Percentiles rank a stretch among this genome's conserved stretches.
Evolutionary conservation across 345 rosid genomes (phyloP).

Genomic region (Lepidium africanum): DNA sequence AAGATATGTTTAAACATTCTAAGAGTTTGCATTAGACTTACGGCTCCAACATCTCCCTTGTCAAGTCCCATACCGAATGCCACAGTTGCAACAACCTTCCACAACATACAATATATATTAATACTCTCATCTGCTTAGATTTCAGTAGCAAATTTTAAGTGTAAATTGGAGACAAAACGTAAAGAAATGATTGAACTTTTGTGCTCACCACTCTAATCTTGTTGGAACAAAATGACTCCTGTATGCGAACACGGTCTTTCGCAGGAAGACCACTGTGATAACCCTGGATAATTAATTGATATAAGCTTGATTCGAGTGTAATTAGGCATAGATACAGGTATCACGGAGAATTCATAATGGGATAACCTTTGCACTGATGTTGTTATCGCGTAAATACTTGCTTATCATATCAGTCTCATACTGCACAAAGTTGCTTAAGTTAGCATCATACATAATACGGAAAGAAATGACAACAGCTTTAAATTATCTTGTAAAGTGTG

Average conservation of each 20-base stretch:
- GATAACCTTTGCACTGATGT: constrained; percentile 73
- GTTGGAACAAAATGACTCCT: constrained; percentile 84
- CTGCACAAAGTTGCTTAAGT: constrained; percentile 38
- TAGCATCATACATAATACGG: not conserved
- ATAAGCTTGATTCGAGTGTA: constrained; percentile 24
- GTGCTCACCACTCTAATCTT: constrained; percentile 85
- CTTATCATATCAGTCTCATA: constrained; percentile 77
- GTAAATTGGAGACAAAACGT: constrained; percentile 6
- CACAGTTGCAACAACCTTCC: constrained; percentile 97
- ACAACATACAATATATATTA: constrained; percentile 16
- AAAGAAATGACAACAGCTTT: not conserved
- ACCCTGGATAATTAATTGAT: constrained; percentile 41
- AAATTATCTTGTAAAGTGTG: not conserved
- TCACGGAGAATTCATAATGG: not conserved
- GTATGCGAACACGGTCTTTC: constrained; percentile 67
- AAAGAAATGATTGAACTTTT: constrained; percentile 1
- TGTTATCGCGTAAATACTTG: constrained; percentile 68
- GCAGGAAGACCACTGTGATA: constrained; percentile 83
- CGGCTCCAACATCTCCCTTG: constrained; percentile 94
- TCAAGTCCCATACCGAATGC: constrained; percentile 99
- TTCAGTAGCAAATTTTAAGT: not conserved
- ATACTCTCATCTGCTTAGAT: constrained; percentile 3
- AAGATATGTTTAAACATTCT: constrained; percentile 11
- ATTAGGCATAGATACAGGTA: constrained; percentile 4
- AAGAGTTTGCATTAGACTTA: constrained; percentile 41